These are phyloP conservation scores for Boletellus sp. DNA, from an alignment of 768 basidiomycete species.

Conservation along the genomic window DNA sequence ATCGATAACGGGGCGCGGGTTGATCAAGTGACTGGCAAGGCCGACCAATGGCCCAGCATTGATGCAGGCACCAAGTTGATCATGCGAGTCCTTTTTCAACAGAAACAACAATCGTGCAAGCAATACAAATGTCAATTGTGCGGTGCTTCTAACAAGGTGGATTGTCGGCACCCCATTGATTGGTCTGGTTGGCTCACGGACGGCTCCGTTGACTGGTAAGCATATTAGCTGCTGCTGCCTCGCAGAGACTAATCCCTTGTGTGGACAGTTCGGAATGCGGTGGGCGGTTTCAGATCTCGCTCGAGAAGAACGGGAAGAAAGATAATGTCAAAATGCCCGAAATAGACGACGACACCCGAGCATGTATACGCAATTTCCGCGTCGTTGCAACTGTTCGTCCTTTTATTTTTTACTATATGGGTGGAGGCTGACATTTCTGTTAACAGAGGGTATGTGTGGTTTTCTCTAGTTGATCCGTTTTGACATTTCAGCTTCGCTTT, in stretches of 20 bases:
- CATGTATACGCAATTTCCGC: constrained; percentile 26
- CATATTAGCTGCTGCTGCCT: neutral
- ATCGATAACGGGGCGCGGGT: constrained; percentile 25
- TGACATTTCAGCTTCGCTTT: neutral
- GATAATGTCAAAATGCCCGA: neutral
- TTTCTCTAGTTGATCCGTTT: neutral
- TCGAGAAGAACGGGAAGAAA: constrained; percentile 18
- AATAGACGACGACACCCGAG: constrained; percentile 16
- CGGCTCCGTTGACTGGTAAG: constrained; percentile 25
- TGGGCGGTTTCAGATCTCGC: constrained; percentile 22
- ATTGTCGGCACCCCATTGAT: constrained; percentile 5
- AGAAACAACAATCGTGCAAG: constrained; percentile 11
- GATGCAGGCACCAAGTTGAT: constrained; percentile 24
- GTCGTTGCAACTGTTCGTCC: constrained; percentile 19
- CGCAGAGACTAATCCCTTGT: neutral
- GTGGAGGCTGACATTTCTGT: neutral
- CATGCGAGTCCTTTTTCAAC: constrained; percentile 23
- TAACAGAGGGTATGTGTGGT: constrained; percentile 16
- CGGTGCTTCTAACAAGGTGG: constrained; percentile 16
- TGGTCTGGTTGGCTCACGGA: constrained; percentile 22
- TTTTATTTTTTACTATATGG: neutral
- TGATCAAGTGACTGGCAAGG: constrained; percentile 19
- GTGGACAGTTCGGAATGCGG: constrained; percentile 15
- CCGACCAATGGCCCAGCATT: constrained; percentile 21
- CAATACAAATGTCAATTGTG: constrained; percentile 19